Base-by-base conservation (phyloP, 2,329 filamentous ascomycete species). In the Decorospora gaudefroyi region DNA sequence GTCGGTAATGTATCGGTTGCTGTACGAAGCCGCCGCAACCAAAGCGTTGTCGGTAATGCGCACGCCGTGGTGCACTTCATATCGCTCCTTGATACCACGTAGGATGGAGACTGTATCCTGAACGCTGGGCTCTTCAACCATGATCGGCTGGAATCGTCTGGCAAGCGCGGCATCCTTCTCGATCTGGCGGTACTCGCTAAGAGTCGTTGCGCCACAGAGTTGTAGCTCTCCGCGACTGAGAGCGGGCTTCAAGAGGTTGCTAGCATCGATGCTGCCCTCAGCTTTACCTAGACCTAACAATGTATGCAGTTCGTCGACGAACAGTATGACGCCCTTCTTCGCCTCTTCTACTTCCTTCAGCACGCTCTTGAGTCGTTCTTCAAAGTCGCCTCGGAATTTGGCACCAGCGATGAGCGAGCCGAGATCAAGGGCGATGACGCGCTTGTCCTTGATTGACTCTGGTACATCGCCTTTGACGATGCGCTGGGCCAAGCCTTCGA, bases 61-160 rank as follows among this genome's bases (percentile, higher is more conserved):
- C 0, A 97, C 92, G 72, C 93, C 92, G 64, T 99, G 93, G 57
- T 97, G 93, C 0, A 97, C 89, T 69, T 97, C 93, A 63, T 99
- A 99, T 56, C 90, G 89, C 64, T 97, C 91, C 67, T 97, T 97
- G 75, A 99, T 96, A 34, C 92, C 93, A 63, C 93, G 84, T 1
- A 99, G 76, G 44, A 99, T 97, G 36, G 90, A 96, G 50, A 99
- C 91, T 0, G 93, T 96, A 57, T 96, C 91, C 57, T 89, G 84
- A 0, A 97, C 91, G 0, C 83, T 86, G 0, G 93, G 93, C 62
- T 99, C 93, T 48, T 85, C 88, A n/a, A 99, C 90, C 23, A 90
- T 72, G 44, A 99, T 96, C 0, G 93, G 91, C 63, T 99, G 93
- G 69, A 99, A 97, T 47, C 93, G 82, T 57, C 93, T 80, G 6